Conservation (phyloP, 2,329 filamentous ascomycete species). For the Paecilomyces sp. region DNA sequence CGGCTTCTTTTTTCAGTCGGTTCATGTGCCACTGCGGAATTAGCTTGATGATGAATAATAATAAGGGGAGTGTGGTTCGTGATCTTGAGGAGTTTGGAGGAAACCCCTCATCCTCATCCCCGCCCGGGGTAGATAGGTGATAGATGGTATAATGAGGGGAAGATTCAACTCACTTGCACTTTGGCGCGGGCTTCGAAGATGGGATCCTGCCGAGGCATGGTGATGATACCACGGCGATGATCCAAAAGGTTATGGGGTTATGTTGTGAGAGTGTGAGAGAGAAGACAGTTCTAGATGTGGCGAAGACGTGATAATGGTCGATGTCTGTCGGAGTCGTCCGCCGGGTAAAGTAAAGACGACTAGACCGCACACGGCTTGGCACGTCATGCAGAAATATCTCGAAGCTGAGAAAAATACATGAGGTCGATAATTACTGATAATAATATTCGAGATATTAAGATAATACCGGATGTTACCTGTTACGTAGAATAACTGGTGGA, state of each 20-base stretch:
- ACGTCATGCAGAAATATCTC: background rate
- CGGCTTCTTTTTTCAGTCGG: slow-evolving; percentile 41
- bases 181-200: slow-evolving; percentile 37
- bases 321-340: background rate
- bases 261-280: background rate
- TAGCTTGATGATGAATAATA: background rate
- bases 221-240: slow-evolving; percentile 7
- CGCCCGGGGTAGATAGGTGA: background rate
- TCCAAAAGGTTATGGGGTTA: background rate
- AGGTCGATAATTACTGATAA: too few relatives aligned
- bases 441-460: too few relatives aligned
- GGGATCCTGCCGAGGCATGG: slow-evolving; percentile 34
- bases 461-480: too few relatives aligned
- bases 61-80: background rate
- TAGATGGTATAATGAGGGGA: slow-evolving; percentile 1
- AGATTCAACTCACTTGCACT: slow-evolving; percentile 26
- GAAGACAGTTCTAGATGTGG: background rate
- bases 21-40: slow-evolving; percentile 37
- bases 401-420: too few relatives aligned
- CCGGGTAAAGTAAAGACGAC: background rate
- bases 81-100: too few relatives aligned
- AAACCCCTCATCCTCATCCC: background rate
- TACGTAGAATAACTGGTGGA: too few relatives aligned
- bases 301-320: background rate
- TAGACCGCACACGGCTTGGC: slow-evolving; percentile 5